Evolutionary conservation across 78 protist species (phyloP).

Genomic region (Tieghemostelium lacteum): DNA sequence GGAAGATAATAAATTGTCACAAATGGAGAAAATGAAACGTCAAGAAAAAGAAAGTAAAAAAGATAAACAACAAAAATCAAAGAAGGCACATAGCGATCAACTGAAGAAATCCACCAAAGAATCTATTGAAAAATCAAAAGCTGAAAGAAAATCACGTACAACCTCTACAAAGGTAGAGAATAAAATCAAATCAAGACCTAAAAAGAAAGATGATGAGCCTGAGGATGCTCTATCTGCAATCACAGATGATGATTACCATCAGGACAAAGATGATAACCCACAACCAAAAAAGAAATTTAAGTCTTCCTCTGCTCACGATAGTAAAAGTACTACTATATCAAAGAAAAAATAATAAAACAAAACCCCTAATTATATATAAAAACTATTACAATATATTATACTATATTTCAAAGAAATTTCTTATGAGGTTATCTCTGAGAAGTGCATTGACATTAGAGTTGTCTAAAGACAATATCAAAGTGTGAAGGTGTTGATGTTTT

Average conservation of each 20-base stretch:
- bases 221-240: not conserved
- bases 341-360: no score
- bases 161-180: slow-evolving; percentile 50
- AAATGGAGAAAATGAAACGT: slow-evolving; percentile 21
- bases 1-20: slow-evolving; percentile 13
- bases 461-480: no score
- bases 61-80: slow-evolving; percentile 1
- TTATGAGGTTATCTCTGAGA: no score
- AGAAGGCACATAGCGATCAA: not conserved
- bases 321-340: no score
- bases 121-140: slow-evolving; percentile 39
- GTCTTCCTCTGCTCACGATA: no score
- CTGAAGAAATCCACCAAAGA: not conserved
- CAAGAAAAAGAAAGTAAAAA: slow-evolving; percentile 22
- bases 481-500: no score
- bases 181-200: slow-evolving; percentile 47
- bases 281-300: not conserved
- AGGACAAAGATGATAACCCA: not conserved
- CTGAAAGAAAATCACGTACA: slow-evolving; percentile 10
- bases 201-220: slow-evolving; percentile 49
- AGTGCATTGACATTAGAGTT: no score
- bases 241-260: not conserved
- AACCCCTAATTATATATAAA: no score
- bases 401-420: no score
- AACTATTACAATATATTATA: no score